Evolutionary conservation across 1,139 yeast genomes (phyloP), one percentile per base, ranked within the genome.

Genomic region (Saccharomyces pastorianus): DNA sequence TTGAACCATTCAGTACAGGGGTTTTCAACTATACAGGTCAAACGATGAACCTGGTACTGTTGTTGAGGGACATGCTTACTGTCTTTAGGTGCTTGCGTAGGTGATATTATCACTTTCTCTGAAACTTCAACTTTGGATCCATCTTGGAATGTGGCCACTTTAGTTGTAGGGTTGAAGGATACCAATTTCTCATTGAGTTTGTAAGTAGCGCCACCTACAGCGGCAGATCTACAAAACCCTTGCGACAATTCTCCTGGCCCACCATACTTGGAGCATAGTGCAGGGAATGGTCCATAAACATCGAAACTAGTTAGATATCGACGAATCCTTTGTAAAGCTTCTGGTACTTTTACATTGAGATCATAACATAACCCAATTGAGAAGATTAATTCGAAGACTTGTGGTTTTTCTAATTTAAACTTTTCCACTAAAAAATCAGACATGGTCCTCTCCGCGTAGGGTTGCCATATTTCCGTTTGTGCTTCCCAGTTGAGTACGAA

Each of bases 161-260:
- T 84, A 49, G 80, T 74, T 46, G 71, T 72, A 27, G 85, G 82
- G 69, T 90, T 93, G 69, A 76, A 86, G 50, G 82, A 81, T 7
- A 74, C 73, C 55, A 90, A 71, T 50, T 77, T 71, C 23, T 95
- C 84, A 67, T 85, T 82, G 55, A 93, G 77, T 71, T 90, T 90
- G 72, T 91, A 93, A 46, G 95, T 88, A 56, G 97, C 88, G 56
- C 98, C 99, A 32, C 95, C 98, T 58, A 93, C 99, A 13, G 99
- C 99, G 4, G 99, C 98, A 56, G 96, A 86, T 61, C 99, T 80
- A 71, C 98, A 91, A 70, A 93, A 93, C 2, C 97, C 99, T 73
- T 93, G 99, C 6, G 96, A 84, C 34, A 93, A 76, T 71, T 93
- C 99, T 50, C 98, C 97, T 0, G 96, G 95, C 2, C 96, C 95